These are phyloP conservation scores for Tricholoma terreum DNA, from an alignment of 768 basidiomycete genomes.

Conservation along the genomic window DNA sequence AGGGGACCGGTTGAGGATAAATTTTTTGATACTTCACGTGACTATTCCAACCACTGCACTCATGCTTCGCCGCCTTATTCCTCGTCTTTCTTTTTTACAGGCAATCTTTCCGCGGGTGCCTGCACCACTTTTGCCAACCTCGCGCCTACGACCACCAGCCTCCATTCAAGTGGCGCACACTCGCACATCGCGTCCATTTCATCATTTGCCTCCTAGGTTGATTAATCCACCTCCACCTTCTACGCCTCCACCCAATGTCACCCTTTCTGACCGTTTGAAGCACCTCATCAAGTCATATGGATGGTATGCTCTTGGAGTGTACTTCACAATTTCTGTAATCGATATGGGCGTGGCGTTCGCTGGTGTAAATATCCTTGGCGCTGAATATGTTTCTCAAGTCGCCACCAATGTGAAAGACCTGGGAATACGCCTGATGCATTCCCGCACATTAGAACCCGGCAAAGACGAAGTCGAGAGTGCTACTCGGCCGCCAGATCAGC, in stretches of 20 bases:
- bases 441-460: slow-evolving; percentile 63
- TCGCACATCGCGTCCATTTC: slow-evolving; percentile 45
- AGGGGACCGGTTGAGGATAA: not conserved
- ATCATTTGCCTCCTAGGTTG: slow-evolving; percentile 46
- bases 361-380: slow-evolving; percentile 82
- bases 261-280: slow-evolving; percentile 70
- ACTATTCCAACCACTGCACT: no score
- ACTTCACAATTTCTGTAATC: slow-evolving; percentile 64
- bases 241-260: slow-evolving; percentile 43
- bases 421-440: slow-evolving; percentile 42
- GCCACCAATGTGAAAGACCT: slow-evolving; percentile 54
- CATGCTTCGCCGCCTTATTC: slow-evolving; percentile 39
- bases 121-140: slow-evolving; percentile 48
- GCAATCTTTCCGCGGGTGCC: slow-evolving; percentile 41
- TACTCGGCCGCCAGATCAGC: slow-evolving; percentile 22
- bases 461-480: slow-evolving; percentile 57
- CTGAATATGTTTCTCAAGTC: slow-evolving; percentile 80
- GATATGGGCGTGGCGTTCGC: slow-evolving; percentile 87
- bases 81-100: slow-evolving; percentile 45
- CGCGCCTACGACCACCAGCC: slow-evolving; percentile 31
- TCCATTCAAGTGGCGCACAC: slow-evolving; percentile 16
- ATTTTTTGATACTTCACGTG: not conserved
- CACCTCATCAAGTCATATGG: slow-evolving; percentile 89
- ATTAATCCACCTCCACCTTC: slow-evolving; percentile 33
- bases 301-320: slow-evolving; percentile 94